Base-by-base conservation (phyloP, 441 rosid species). In the Dalechampia spathulata region DNA sequence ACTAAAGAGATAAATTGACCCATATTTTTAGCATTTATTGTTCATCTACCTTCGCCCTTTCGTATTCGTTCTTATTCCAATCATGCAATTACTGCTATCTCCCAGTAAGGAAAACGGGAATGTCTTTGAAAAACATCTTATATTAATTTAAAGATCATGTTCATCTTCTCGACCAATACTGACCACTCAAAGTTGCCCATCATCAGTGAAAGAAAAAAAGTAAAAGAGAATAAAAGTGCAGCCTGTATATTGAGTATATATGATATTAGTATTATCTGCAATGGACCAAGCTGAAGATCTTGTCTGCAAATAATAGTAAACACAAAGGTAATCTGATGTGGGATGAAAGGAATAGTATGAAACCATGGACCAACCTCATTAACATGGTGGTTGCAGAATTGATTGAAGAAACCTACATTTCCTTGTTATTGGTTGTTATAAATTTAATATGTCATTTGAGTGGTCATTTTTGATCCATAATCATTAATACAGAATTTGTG, bases 351-450 rank as follows among this genome's bases (percentile, higher is more conserved):
- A 36, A 30, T 46, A 40, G 32, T 34, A 23, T 16, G 37, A 55
- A 50, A 26, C 25, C 55, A 40, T 58, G 71, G 77, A 55, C 67
- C 76, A 69, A n/a, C 68, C 68, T 48, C 34, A 62, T 69, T 32
- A 20, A 67, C 50, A 60, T 57, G 77, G 67, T 71, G 13, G 67
- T 58, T 60, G 49, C 52, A 50, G 25, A 57, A 42, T 17, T 42
- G 52, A 60, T 51, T n/a, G 30, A 48, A 61, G 47, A 64, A 60
- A 25, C 44, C 15, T 47, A 36, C 48, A 49, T 60, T 54, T 44
- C 50, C 58, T 55, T 44, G 17, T 12, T 0, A 38, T 12, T 0
- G 27, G 11, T 11, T 8, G 44, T 41, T 25, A 52, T 15, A 14
- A 16, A 55, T 8, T 16, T 45, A 17, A 6, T 28, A 6, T 16